These are phyloP conservation scores for Thelonectria olida DNA, from an alignment of 2,329 filamentous ascomycete genomes.

Conservation along the genomic window DNA sequence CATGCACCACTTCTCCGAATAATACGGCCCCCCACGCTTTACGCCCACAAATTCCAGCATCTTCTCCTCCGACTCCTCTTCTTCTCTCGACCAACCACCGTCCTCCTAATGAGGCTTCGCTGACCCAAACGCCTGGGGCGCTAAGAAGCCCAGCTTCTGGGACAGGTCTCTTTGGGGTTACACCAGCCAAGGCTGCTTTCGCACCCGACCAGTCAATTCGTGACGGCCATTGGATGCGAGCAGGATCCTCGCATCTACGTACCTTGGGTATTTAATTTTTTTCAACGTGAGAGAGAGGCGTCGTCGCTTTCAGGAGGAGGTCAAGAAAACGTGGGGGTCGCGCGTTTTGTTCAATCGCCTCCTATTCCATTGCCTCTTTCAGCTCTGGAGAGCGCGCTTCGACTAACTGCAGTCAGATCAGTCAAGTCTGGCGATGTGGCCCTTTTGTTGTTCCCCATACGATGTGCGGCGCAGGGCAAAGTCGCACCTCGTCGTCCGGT, in stretches of 20 bases:
- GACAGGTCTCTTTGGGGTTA: slow-evolving; percentile 3
- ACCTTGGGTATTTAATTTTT: too few relatives aligned
- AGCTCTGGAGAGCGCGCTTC: too few relatives aligned
- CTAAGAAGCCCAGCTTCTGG: not conserved
- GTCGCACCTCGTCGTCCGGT: too few relatives aligned
- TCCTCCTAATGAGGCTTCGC: slow-evolving; percentile 7
- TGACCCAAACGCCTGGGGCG: slow-evolving; percentile 20
- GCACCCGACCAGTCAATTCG: slow-evolving; percentile 28
- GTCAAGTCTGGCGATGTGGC: not conserved
- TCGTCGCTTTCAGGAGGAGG: slow-evolving; percentile 2
- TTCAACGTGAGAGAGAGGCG: not conserved
- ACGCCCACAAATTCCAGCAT: slow-evolving; percentile 1
- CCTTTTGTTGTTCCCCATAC: too few relatives aligned
- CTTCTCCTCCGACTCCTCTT: not conserved
- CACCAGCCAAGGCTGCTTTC: slow-evolving; percentile 12
- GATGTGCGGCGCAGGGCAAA: too few relatives aligned
- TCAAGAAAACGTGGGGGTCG: slow-evolving; percentile 31
- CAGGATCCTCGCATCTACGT: too few relatives aligned
- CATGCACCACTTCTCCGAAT: not conserved
- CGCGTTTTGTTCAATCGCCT: not conserved
- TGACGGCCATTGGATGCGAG: slow-evolving; percentile 24
- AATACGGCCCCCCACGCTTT: slow-evolving; percentile 4
- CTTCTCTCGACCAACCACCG: slow-evolving; percentile 7
- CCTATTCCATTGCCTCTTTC: slow-evolving; percentile 5
- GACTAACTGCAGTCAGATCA: not conserved